Base-by-base conservation (phyloP, 2,329 filamentous ascomycete species). In the Claviceps pazoutovae region DNA sequence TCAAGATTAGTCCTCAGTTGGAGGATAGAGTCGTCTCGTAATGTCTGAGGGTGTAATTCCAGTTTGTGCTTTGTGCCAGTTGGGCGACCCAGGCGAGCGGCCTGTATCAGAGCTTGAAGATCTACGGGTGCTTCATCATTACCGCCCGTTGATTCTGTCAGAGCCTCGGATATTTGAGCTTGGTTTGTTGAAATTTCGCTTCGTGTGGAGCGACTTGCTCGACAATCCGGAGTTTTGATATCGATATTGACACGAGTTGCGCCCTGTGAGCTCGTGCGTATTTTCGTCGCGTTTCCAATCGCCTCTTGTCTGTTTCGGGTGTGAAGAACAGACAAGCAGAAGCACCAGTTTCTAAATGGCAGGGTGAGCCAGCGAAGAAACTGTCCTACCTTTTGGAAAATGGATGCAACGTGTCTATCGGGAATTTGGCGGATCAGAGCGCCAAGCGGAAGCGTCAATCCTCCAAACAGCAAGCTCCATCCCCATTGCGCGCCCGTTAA, bases 401-500 rank as follows among this genome's bases (percentile, higher is more conserved):
- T 53, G 0, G 50, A 52, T 23, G 61, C 55, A 2, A 69, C 62
- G 16, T 63, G 57, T 2, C 58, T 54, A 23, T 72, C 70, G 0
- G 70, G 70, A 0, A 72, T 61, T 36, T 70, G 65, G 19, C 70
- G 66, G 17, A 72, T 68, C 48, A 71, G 51, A 0, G 68, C 68
- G 16, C 70, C 70, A 71, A 87, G 69, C 0, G 83, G 83, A n/a
- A 88, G 68, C 0, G 82, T 83, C 13, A 88, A 61, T 19, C 78
- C 69, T 30, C 84, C 84, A 30, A 88, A 74, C 1, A 86, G 73
- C 51, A 88, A 71, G 36, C 82, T 85, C 66, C 83, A 80, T 6
- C 72, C 83, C 84, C 84, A 88, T 56, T 86, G 80, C 5, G 74
- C 66, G 21, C 78, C 81, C n/a, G 76, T 75, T 51, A 87, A 71